These are phyloP conservation scores for Allium cepa DNA, from an alignment of 106 monocot species.

Conservation along the genomic window DNA sequence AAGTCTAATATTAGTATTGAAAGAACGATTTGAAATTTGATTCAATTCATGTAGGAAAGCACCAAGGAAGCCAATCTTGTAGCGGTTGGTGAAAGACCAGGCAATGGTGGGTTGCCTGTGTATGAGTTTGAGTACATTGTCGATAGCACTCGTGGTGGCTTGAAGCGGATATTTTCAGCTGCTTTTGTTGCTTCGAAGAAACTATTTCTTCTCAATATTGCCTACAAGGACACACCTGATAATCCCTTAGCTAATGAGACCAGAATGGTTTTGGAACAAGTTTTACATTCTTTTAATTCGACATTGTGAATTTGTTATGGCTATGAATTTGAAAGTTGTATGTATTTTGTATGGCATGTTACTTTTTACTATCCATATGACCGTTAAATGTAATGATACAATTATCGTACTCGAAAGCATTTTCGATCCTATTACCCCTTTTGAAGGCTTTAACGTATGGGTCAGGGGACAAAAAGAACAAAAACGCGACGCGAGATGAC, in stretches of 20 bases:
- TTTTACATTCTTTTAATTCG: conserved; percentile 87
- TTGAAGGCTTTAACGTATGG: no score
- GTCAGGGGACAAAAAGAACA: no score
- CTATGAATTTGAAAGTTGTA: no score
- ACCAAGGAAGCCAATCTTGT: conserved; percentile 65
- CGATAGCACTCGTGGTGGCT: conserved; percentile 87
- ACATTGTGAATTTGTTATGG: not conserved
- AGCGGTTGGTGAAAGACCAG: conserved; percentile 37
- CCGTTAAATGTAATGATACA: no score
- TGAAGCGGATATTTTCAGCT: conserved; percentile 93
- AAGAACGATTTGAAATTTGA: no score
- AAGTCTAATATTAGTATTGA: no score
- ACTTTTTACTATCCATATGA: no score
- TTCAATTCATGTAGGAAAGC: conserved; percentile 45
- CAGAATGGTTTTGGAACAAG: conserved; percentile 56
- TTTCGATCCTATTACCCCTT: no score
- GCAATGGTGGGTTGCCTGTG: conserved; percentile 39
- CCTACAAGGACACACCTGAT: conserved; percentile 55
- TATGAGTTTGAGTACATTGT: conserved; percentile 89
- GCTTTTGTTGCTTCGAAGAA: conserved; percentile 76
- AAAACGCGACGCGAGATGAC: no score
- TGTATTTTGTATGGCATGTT: no score
- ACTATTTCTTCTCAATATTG: conserved; percentile 81
- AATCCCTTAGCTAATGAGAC: conserved; percentile 48
- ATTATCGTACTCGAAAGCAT: no score